Base-by-base conservation (phyloP, 78 protist genomes). In the Dictyostelium intermedium region DNA sequence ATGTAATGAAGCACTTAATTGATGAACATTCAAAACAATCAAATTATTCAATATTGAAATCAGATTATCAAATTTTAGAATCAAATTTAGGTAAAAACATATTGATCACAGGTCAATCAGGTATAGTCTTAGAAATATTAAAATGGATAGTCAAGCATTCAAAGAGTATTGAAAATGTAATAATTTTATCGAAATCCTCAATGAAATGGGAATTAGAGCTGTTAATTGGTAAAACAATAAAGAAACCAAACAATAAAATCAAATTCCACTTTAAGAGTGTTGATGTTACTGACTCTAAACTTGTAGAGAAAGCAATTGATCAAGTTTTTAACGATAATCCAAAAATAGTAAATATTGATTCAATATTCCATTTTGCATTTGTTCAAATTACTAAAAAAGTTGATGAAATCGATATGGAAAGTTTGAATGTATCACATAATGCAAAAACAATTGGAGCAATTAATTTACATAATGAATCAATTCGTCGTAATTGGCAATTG, bases 391-490 rank as follows among this genome's bases (percentile, higher is more conserved):
- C 84, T 16, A 43, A 72, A 9, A 72, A 60, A 20, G 63, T 82
- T 32, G 47, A 69, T 7, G 45, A 18, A 1, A 74, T 79, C n/a
- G 23, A 50, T 27, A 32, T 23, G n/a, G 23, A 63, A 2, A 23
- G 56, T 35, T 25, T 87, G 25, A 18, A 27, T 9, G 66, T 73
- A 25, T 63, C 83, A 7, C 79, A 53, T 34, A 72, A 69, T 61
- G 92, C 97, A 5, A 96, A 96, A 70, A 69, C 93, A 3, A 30
- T 96, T 27, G 97, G 97, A 27, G 96, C 91, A 1, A 25, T 93
- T 79, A 50, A 84, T 53, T 80, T 96, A 56, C 66, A 56, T 7
- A 96, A 96, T 60, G 18, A 74, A 56, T 78, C 82, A 4, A 34
- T 85, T 35, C 39, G 39, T 63, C 14, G 76, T 20, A 56, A 56